Base-by-base conservation (phyloP, 371 early-diverging fungal species). In the Mucor saturninus region DNA sequence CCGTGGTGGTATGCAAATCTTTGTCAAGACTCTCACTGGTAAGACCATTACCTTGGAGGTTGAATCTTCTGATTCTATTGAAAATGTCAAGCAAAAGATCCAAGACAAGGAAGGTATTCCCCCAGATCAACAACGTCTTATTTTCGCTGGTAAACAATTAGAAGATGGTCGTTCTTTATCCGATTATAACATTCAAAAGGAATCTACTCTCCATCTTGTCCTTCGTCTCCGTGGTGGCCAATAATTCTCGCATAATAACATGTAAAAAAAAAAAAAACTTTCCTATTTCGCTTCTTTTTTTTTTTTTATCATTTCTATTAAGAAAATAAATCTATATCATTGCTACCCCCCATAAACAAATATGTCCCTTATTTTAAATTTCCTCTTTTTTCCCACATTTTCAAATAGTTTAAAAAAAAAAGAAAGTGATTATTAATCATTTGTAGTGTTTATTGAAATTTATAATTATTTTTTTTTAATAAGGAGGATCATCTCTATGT, bases 61-160 rank as follows among this genome's bases (percentile, higher is more conserved):
- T 51, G 96, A 97, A 74, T 95, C 66, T 11, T 87, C 90, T 26
- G 98, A 98, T 75, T 91, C 92, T 68, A 97, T 98, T 75, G 96
- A 96, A 50, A 93, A 95, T 67, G 97, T 98, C 73, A 98, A 99
- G 89, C 71, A 77, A 62, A 98, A 97, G 89, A 98, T 98, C 64
- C 98, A 98, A 80, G 96, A 98, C 84, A 97, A 98, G 89, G 98
- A 64, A 58, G 64, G 90, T 62, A 99, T 98, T 73, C 97, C 98
- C 60, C 98, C 97, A 65, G 98, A 98, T 81, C 99, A 99, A 87
- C 98, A 98, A 86, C 96, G 98, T 69, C 87, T 98, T 48, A 99
- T 99, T 73, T 98, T 99, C 76, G 67, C 67, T 40, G 67, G 67
- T 62, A 67, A 67, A 28, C 67, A 67, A 31, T 29, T 67, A 1